These are phyloP conservation scores for Cryptosporidium viatorum DNA, from an alignment of 169 alveolate genomes.

Conservation along the genomic window DNA sequence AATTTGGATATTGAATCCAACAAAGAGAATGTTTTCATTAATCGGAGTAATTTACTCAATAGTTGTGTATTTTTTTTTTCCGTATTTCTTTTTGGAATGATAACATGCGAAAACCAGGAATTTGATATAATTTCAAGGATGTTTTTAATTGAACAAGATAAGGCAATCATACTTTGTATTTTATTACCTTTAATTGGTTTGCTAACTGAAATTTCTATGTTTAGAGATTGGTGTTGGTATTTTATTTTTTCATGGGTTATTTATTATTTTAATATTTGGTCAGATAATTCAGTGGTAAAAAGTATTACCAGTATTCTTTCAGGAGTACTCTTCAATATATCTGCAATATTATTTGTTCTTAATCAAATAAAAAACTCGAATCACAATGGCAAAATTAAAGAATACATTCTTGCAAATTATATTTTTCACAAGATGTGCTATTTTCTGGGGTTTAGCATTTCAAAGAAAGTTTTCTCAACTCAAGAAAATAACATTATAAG, in stretches of 20 bases:
- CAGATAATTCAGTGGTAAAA: constrained; percentile 16
- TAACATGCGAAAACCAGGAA: constrained; percentile 19
- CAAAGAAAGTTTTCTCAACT: neutral
- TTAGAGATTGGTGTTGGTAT: constrained; percentile 23
- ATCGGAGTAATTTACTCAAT: neutral
- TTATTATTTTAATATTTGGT: constrained; percentile 22
- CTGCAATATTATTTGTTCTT: constrained; percentile 14
- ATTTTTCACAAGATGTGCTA: constrained; percentile 20
- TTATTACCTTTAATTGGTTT: constrained; percentile 42
- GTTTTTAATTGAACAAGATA: neutral
- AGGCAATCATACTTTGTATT: constrained; percentile 16
- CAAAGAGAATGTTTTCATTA: neutral
- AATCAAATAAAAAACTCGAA: neutral
- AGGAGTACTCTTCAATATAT: constrained; percentile 47
- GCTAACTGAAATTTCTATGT: constrained; percentile 30
- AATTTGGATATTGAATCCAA: neutral
- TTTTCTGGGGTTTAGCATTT: neutral
- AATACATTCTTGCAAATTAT: constrained; percentile 9
- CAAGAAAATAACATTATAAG: neutral
- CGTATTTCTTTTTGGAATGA: constrained; percentile 39
- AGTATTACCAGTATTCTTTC: neutral
- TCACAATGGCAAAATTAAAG: neutral
- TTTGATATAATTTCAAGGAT: constrained; percentile 35
- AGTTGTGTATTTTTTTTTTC: constrained; percentile 10
- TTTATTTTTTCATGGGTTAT: constrained; percentile 1